A percentile compares a stretch with the other conserved stretches of the same genome.
Conservation (phyloP, 352 stramenopile genomes). For the Pythium oligandrum region DNA sequence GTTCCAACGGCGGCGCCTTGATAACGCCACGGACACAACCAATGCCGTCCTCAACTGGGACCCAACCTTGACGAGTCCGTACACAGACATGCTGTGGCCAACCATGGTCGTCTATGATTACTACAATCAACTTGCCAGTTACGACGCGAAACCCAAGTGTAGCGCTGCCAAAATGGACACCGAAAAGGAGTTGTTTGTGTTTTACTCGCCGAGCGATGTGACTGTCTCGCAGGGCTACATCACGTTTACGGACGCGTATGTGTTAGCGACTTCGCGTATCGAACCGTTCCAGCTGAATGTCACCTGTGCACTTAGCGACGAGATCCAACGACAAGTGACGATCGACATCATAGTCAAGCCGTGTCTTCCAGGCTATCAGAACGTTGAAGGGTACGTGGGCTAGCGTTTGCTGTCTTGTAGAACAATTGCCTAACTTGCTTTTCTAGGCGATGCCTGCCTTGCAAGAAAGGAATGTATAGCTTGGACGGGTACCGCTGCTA, state of each 20-base stretch:
- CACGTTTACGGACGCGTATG: slow-evolving; percentile 33
- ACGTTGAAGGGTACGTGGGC: slow-evolving; percentile 41
- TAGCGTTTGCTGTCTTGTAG: not conserved
- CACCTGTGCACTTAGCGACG: slow-evolving; percentile 35
- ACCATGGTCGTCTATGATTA: slow-evolving; percentile 58
- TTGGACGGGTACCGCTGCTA: slow-evolving; percentile 62
- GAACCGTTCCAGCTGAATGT: slow-evolving; percentile 36
- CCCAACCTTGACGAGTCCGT: slow-evolving; percentile 10
- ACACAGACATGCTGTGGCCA: slow-evolving; percentile 34
- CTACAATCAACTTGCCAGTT: slow-evolving; percentile 41
- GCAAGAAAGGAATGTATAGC: slow-evolving; percentile 65
- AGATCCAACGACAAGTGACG: slow-evolving; percentile 13
- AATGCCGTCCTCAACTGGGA: slow-evolving; percentile 1
- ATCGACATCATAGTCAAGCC: slow-evolving; percentile 44
- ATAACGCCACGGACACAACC: not conserved
- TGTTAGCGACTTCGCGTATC: slow-evolving; percentile 26
- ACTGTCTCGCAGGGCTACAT: slow-evolving; percentile 36
- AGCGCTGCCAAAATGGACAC: slow-evolving; percentile 11
- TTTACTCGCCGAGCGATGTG: slow-evolving; percentile 29
- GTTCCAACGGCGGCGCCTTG: not conserved
- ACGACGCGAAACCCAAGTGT: slow-evolving; percentile 42
- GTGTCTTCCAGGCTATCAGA: slow-evolving; percentile 59
- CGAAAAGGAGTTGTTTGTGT: slow-evolving; percentile 37
- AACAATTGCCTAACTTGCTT: not conserved
- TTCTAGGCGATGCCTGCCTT: slow-evolving; percentile 42